phyloP scores from a whole-genome alignment of 2,329 filamentous ascomycete species.

The Penicillium sp. region DNA sequence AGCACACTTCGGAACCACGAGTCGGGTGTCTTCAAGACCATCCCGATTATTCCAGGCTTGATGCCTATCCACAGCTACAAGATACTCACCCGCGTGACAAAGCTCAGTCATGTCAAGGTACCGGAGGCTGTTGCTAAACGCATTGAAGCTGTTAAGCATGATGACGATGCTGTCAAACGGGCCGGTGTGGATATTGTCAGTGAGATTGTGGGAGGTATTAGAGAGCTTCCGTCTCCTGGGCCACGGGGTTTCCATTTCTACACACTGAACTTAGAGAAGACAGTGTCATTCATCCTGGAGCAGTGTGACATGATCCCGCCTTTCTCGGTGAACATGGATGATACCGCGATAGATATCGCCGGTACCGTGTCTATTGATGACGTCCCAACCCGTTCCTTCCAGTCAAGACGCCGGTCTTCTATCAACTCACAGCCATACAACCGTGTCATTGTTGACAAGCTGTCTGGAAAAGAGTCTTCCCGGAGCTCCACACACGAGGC shows the following conservation, averaged over 20 bases:
- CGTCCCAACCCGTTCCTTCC: slow-evolving; percentile 33
- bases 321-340: slow-evolving; percentile 47
- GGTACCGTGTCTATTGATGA: slow-evolving; percentile 24
- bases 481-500: slow-evolving; percentile 58
- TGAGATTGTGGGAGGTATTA: slow-evolving; percentile 79
- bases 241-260: slow-evolving; percentile 94
- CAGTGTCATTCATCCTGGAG: slow-evolving; percentile 89
- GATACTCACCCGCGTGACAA: slow-evolving; percentile 89
- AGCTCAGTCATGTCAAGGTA: slow-evolving; percentile 85
- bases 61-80: slow-evolving; percentile 99
- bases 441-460: slow-evolving; percentile 74
- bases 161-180: slow-evolving; percentile 50
- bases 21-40: slow-evolving; percentile 78
- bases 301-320: slow-evolving; percentile 75
- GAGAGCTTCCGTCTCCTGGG: slow-evolving; percentile 58
- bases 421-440: slow-evolving; percentile 85
- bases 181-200: slow-evolving; percentile 64
- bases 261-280: slow-evolving; percentile 93
- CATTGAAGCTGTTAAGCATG: slow-evolving; percentile 48
- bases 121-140: slow-evolving; percentile 69
- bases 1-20: slow-evolving; percentile 72
- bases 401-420: slow-evolving; percentile 63
- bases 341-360: slow-evolving; percentile 43
- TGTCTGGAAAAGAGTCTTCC: slow-evolving; percentile 34
- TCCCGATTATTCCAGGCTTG: slow-evolving; percentile 88